Base-by-base conservation (phyloP, 2,329 filamentous ascomycete species). In the Diatrype stigma region DNA sequence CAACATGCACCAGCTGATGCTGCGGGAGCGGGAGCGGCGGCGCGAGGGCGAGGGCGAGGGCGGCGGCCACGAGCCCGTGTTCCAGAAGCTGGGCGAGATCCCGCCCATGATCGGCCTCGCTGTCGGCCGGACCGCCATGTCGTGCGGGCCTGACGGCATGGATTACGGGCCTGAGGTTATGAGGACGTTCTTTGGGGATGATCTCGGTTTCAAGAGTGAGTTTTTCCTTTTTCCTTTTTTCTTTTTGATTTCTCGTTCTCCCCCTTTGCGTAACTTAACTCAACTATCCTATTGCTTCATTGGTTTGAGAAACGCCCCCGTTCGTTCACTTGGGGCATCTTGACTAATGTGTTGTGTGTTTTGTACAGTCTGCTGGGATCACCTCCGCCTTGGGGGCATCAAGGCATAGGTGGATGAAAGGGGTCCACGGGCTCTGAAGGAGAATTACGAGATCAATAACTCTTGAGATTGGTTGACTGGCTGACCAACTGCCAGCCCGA, bases 21-120 rank as follows among this genome's bases (percentile, higher is more conserved):
- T 81, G 42, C 62, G 71, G 48, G 65, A 73, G 47, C 58, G 70
- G 22, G 65, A 69, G 0, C n/a, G n/a, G n/a, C n/a, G n/a, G n/a
- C n/a, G n/a, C n/a, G n/a, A n/a, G n/a, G n/a, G n/a, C n/a, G n/a
- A n/a, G n/a, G n/a, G n/a, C n/a, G n/a, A n/a, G n/a, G n/a, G n/a
- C n/a, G n/a, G n/a, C n/a, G 68, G 63, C 22, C 65, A 60, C 17
- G 61, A 64, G 35, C 75, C 81, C 3, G 66, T 70, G 26, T 80
- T 79, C 51, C 65, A 73, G 37, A 67, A 75, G 52, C 69, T 87
- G 12, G 68, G 69, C 1, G 74, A 80, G 46, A 74, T 86, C 10
- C 77, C 81, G 14, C 77, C 85, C 14, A 81, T 86, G 72, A 90
- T 92, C 55, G 86, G 83, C 0, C 69, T 91, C 3, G 87, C 87